A percentile compares a stretch with the other conserved stretches of the same genome.
Evolutionary conservation across 1,139 yeast genomes (phyloP).

Genomic region (Ogataea hybrid): DNA sequence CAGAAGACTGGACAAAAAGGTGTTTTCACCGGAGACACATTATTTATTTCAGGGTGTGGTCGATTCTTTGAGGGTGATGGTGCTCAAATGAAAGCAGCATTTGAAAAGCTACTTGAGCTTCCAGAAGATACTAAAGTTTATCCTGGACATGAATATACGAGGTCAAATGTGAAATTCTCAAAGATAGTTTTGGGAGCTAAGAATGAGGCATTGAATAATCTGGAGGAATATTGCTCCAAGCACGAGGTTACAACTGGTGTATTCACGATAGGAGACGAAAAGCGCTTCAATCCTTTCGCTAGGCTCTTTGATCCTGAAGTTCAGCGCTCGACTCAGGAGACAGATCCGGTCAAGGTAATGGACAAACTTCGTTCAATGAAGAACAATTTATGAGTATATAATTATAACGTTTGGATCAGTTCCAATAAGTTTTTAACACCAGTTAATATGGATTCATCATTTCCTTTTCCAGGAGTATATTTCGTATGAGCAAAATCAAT

Average conservation of each 20-base stretch:
- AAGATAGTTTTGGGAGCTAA: constrained; percentile 52
- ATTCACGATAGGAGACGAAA: constrained; percentile 84
- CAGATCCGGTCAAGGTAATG: constrained; percentile 41
- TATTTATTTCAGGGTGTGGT: constrained; percentile 95
- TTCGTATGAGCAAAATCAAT: constrained; percentile 92
- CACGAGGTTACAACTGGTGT: constrained; percentile 79
- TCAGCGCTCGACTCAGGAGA: constrained; percentile 38
- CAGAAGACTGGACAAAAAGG: constrained; percentile 57
- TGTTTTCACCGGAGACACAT: constrained; percentile 93
- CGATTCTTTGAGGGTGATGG: constrained; percentile 93
- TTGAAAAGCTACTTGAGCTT: constrained; percentile 55
- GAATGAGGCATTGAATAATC: constrained; percentile 49
- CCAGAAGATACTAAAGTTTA: constrained; percentile 73
- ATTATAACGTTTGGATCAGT: constrained; percentile 11
- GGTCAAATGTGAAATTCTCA: constrained; percentile 75
- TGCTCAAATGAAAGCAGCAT: constrained; percentile 70
- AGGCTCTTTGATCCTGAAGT: constrained; percentile 54
- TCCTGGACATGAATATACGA: constrained; percentile 97
- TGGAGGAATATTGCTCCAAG: constrained; percentile 48
- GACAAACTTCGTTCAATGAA: constrained; percentile 48
- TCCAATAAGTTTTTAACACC: constrained; percentile 64
- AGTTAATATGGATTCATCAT: constrained; percentile 63
- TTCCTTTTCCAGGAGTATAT: constrained; percentile 59
- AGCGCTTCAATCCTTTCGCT: constrained; percentile 86
- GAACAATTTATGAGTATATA: constrained; percentile 33